A percentile compares a stretch with the other conserved stretches of the same genome.
Conservation (phyloP, 2,329 filamentous ascomycete genomes). For the Fusarium sp. region DNA sequence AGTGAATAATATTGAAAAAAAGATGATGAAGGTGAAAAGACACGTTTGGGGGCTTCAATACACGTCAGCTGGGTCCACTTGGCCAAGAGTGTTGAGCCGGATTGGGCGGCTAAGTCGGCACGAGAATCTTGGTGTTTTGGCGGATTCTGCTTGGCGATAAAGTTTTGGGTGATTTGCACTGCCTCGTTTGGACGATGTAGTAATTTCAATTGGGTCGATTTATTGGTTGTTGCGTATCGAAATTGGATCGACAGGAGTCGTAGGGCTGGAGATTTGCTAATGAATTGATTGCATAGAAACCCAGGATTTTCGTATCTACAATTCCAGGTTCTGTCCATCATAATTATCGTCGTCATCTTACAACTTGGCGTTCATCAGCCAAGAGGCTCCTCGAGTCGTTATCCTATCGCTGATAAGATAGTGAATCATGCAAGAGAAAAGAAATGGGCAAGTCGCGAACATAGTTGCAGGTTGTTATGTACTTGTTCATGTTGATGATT, state of each 20-base stretch:
- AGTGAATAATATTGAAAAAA: neutral
- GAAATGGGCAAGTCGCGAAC: too few species aligned
- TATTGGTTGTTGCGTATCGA: neutral
- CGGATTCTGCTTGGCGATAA: slow-evolving; percentile 28
- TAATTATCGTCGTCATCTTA: neutral
- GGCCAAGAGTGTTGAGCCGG: slow-evolving; percentile 33
- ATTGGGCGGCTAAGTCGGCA: slow-evolving; percentile 31
- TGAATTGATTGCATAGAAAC: neutral
- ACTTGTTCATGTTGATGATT: rapidly evolving
- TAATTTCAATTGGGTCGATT: neutral
- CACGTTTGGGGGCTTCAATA: slow-evolving; percentile 2
- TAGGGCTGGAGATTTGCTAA: neutral
- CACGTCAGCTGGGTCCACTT: slow-evolving; percentile 45
- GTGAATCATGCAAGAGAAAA: rapidly evolving
- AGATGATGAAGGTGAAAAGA: neutral
- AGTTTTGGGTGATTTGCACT: neutral
- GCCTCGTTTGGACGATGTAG: neutral
- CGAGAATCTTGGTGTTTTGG: slow-evolving; percentile 11
- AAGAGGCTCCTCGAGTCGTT: neutral
- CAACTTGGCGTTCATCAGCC: neutral
- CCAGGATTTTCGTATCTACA: neutral
- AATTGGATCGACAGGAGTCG: neutral
- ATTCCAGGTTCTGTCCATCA: neutral
- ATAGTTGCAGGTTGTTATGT: too few species aligned
- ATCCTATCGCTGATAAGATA: slow-evolving; percentile 1